phyloP scores from a whole-genome alignment of 345 rosid species.

The Triadica sebifera region DNA sequence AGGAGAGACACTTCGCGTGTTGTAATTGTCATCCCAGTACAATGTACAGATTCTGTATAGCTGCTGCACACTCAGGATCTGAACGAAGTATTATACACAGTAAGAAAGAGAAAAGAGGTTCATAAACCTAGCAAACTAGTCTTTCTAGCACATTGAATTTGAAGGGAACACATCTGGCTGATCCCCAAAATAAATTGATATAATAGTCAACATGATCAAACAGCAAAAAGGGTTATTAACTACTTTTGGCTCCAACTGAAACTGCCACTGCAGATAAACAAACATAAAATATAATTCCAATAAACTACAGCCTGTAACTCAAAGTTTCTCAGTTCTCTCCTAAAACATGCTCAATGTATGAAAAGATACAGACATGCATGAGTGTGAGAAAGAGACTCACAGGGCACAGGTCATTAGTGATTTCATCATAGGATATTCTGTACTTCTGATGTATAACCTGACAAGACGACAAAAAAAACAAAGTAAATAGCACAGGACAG shows the following conservation, averaged over 20 bases:
- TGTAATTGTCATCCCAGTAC: constrained; percentile 97
- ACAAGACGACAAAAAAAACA: constrained; percentile 6
- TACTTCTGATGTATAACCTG: constrained; percentile 99
- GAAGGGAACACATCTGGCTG: too few species aligned
- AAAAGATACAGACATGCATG: background rate
- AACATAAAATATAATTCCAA: background rate
- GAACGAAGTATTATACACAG: constrained; percentile 23
- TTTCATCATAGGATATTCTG: constrained; percentile 92
- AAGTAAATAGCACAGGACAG: background rate
- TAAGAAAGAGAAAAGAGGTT: background rate
- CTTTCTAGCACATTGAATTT: too few species aligned
- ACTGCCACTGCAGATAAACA: too few species aligned
- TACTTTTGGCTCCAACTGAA: too few species aligned
- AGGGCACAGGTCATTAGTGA: constrained; percentile 90
- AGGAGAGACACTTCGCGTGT: constrained; percentile 89
- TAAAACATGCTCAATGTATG: background rate
- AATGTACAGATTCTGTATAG: constrained; percentile 92
- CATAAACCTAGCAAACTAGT: background rate
- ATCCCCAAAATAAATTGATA: too few species aligned
- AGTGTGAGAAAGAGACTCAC: constrained; percentile 41
- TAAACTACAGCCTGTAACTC: background rate
- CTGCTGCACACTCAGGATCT: constrained; percentile 96
- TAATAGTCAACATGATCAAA: background rate
- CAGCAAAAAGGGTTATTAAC: too few species aligned
- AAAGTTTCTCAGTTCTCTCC: too few species aligned